phyloP scores from a whole-genome alignment of 352 stramenopile species.

The Peronospora belbahrii region DNA sequence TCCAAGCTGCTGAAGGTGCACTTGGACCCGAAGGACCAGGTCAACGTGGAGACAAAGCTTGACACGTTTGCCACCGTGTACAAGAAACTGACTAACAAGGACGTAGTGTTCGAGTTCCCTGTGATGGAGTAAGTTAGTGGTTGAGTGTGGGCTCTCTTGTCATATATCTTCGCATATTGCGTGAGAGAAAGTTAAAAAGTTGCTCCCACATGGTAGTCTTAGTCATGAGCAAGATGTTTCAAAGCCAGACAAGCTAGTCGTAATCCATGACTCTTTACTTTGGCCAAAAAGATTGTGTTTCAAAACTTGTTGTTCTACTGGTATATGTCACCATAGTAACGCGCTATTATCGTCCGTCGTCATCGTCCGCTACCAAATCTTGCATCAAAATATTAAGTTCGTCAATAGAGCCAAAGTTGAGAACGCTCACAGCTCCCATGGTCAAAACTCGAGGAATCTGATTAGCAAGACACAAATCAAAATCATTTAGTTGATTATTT shows the following conservation, averaged over 20 bases:
- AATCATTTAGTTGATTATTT: not conserved
- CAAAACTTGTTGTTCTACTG: conserved; percentile 5
- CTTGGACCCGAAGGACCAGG: conserved; percentile 97
- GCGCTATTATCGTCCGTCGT: conserved; percentile 64
- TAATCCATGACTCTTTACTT: conserved; percentile 17
- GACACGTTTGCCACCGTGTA: conserved; percentile 99
- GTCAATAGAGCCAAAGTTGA: conserved; percentile 37
- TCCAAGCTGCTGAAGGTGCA: conserved; percentile 98
- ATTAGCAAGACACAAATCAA: not conserved
- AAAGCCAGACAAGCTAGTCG: conserved; percentile 19
- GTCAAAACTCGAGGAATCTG: conserved; percentile 43
- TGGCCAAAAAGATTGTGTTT: not conserved
- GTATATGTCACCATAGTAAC: conserved; percentile 27
- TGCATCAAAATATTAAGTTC: conserved; percentile 31
- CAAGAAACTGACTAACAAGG: conserved; percentile 99
- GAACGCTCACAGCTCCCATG: conserved; percentile 22
- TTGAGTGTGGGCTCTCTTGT: conserved; percentile 21
- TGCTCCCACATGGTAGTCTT: conserved; percentile 34
- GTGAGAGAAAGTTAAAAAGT: conserved; percentile 1
- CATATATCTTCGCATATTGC: too few species aligned
- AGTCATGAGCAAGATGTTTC: conserved; percentile 49
- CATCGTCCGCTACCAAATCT: conserved; percentile 46
- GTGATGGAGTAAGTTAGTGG: conserved; percentile 77
- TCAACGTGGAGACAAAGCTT: conserved; percentile 99
- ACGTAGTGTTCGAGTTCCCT: conserved; percentile 98